Base-by-base conservation (phyloP, 352 stramenopile genomes). In the Phytophthora foliorum region DNA sequence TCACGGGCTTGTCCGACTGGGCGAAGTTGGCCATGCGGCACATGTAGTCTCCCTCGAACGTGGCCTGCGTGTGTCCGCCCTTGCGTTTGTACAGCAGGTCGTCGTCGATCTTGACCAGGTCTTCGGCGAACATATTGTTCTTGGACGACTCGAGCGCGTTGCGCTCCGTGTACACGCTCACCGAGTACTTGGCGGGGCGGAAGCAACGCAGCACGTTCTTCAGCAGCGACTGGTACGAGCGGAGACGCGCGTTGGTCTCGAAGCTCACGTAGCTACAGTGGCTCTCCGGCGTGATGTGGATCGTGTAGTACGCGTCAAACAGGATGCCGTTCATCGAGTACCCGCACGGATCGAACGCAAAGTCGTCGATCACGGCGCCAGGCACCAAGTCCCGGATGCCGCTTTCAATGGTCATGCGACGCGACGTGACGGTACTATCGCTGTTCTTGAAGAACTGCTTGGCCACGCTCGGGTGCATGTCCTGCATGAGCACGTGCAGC, bases 301-400 rank as follows among this genome's bases (percentile, higher is more conserved):
- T 99, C 46, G 98, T 99, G 67, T 97, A 99, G 86, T 99, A 99
- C 8, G 95, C 97, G 57, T 97, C 92, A 63, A 98, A 98, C 14
- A 98, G 77, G 67, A 99, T 98, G 62, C 97, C 98, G 89, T 99
- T 99, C 98, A 99, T 99, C 45, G 90, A 98, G 83, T 98, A 98
- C 21, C 98, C 98, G 81, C 98, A 99, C 21, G 98, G 98, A 62
- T 99, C 97, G 84, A 99, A 99, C 22, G 98, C 94, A 61, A 97
- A 98, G 57, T 98, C 94, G 81, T 99, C 97, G 69, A 99, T 95
- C 44, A 93, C 75, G 6, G 97, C 95, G 29, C 96, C 97, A 0
- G 98, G 97, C 42, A 98, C 95, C 24, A 99, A 82, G 54, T 97
- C 86, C 61, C 94, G 83, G 71, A 99, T 99, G 36, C 97, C 97